Conservation (phyloP, 116 monocot species). For the Phalaenopsis hybrid region DNA sequence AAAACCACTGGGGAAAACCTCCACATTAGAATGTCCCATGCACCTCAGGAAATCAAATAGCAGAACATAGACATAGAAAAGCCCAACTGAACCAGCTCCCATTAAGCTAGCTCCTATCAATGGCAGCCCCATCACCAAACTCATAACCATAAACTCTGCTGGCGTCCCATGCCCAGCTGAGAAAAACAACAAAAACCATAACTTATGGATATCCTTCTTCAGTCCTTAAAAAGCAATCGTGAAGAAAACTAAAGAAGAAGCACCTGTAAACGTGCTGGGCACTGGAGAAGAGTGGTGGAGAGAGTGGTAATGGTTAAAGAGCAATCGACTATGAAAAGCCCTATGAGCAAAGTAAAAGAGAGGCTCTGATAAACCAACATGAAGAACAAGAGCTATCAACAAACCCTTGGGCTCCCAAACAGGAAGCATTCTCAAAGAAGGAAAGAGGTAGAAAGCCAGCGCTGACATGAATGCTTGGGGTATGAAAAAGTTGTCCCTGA, state of each 20-base stretch:
- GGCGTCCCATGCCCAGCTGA: constrained; percentile 71
- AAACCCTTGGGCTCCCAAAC: constrained; percentile 44
- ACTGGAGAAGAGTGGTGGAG: constrained; percentile 59
- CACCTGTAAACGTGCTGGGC: constrained; percentile 78
- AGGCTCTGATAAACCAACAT: constrained; percentile 67
- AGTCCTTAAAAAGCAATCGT: neutral
- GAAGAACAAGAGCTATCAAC: constrained; percentile 35
- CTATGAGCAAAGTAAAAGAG: constrained; percentile 69
- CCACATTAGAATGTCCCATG: constrained; percentile 77
- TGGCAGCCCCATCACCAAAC: constrained; percentile 42
- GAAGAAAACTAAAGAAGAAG: neutral
- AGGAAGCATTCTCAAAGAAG: constrained; percentile 20
- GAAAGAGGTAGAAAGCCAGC: constrained; percentile 24
- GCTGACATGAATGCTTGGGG: constrained; percentile 55
- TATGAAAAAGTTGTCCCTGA: constrained; percentile 86
- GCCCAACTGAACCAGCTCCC: constrained; percentile 45
- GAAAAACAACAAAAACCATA: neutral
- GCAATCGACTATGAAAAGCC: constrained; percentile 28
- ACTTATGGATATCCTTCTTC: neutral
- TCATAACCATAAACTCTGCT: constrained; percentile 56
- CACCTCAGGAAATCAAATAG: constrained; percentile 61
- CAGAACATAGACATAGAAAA: constrained; percentile 59
- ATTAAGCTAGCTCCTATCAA: constrained; percentile 35
- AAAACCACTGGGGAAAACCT: constrained; percentile 41
- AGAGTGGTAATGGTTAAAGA: constrained; percentile 59